Percentiles rank a stretch among this genome's conserved stretches.
These are phyloP conservation scores for Citrus hindsii DNA, from an alignment of 345 rosid genomes.

Conservation along the genomic window DNA sequence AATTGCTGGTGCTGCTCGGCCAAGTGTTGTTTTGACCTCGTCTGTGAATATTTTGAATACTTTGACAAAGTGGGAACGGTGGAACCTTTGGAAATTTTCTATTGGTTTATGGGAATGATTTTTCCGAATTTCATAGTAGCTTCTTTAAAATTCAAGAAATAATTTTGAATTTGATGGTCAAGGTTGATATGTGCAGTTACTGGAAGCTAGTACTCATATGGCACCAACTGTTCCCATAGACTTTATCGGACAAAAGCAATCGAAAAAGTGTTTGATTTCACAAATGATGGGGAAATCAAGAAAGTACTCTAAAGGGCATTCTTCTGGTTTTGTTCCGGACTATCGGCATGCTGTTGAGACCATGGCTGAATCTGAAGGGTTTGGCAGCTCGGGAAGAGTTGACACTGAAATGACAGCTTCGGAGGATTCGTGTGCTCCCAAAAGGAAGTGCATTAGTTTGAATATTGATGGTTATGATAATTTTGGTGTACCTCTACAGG, in stretches of 20 bases:
- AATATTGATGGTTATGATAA: conserved; percentile 37
- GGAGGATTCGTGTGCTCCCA: conserved; percentile 49
- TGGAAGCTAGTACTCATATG: conserved; percentile 48
- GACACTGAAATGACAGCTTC: conserved; percentile 55
- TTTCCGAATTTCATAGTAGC: neutral
- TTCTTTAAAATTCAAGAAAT: neutral
- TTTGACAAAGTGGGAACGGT: neutral
- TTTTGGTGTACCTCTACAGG: conserved; percentile 50
- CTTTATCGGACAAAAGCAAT: conserved; percentile 49
- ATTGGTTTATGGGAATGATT: neutral
- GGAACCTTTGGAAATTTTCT: neutral
- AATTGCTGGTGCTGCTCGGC: neutral
- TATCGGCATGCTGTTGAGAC: conserved; percentile 58
- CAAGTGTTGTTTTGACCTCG: neutral
- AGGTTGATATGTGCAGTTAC: conserved; percentile 50
- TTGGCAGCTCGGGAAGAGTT: conserved; percentile 59
- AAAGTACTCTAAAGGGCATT: conserved; percentile 57
- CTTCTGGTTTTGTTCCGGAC: conserved; percentile 61
- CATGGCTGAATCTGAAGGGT: conserved; percentile 66
- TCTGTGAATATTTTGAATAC: neutral
- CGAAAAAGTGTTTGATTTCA: conserved; percentile 27
- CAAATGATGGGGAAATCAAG: conserved; percentile 68
- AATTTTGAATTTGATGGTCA: conserved; percentile 10
- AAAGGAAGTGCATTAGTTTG: conserved; percentile 58
- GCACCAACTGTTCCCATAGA: conserved; percentile 64